These are phyloP conservation scores for Saksenaea vasiformis DNA, from an alignment of 371 early-diverging fungal species.

Conservation along the genomic window DNA sequence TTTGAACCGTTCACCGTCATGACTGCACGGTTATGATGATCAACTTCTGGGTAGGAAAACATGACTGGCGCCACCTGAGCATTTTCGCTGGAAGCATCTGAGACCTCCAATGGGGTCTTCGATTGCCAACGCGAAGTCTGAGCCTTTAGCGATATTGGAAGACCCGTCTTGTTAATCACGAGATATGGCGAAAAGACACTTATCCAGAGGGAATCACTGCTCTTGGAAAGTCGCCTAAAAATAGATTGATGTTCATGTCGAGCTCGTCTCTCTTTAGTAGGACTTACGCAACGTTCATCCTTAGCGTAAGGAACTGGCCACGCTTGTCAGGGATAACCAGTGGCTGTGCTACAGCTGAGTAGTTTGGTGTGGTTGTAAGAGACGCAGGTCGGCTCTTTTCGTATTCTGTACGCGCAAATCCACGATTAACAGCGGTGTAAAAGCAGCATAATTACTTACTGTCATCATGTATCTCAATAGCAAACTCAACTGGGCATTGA, in stretches of 20 bases:
- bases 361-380: conserved; percentile 15
- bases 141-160: conserved; percentile 47
- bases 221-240: conserved; percentile 19
- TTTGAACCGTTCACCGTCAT: conserved; percentile 66
- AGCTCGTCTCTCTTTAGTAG: not conserved
- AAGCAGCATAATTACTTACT: conserved; percentile 20
- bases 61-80: conserved; percentile 61
- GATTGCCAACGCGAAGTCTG: conserved; percentile 21
- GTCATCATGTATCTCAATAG: conserved; percentile 62
- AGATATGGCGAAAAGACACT: conserved; percentile 55
- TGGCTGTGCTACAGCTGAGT: conserved; percentile 15
- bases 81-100: conserved; percentile 27
- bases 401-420: conserved; percentile 9
- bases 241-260: not conserved
- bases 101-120: conserved; percentile 13
- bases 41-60: conserved; percentile 78
- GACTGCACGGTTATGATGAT: conserved; percentile 73
- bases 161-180: conserved; percentile 76
- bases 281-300: conserved; percentile 53
- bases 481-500: conserved; percentile 54
- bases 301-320: conserved; percentile 52
- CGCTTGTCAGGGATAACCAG: conserved; percentile 36
- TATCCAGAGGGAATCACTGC: conserved; percentile 31
- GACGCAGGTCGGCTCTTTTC: conserved; percentile 12
- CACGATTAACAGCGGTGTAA: too few species aligned